Base-by-base conservation (phyloP, 108 stramenopile species). In the Aurantiochytrium sp. region DNA sequence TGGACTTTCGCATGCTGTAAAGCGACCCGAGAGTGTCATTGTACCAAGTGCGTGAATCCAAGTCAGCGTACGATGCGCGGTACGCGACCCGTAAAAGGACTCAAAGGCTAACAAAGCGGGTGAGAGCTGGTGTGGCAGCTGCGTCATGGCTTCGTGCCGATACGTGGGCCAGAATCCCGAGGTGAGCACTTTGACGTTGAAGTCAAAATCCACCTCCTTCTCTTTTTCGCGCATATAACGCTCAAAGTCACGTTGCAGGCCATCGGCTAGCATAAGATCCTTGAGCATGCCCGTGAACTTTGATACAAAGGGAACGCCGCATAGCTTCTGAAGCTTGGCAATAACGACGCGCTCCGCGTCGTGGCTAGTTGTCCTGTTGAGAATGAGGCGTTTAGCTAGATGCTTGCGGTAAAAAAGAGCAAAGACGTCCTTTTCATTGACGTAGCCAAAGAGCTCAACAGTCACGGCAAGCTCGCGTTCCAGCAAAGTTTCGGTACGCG, bases 381-480 rank as follows among this genome's bases (percentile, higher is more conserved):
- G 97, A 88, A 99, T 91, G 55, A 99, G 94, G 18, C 99, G 97
- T 93, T 98, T 98, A 21, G 99, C 97, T 72, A 99, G 94, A 89
- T 98, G 99, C 88, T 98, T 97, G n/a, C 97, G 94, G 90, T 98
- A 98, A 71, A 99, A 98, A 88, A 98, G 98, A 6, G 97, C 98
- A 94, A 98, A 99, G 87, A 98, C 91, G 91, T 99, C 99, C 95
- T 99, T 99, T 90, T 99, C 99, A 4, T 97, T 97, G 59, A 99
- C 91, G 92, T 98, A 99, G 4, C 96, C 95, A 89, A 99, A 99
- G 12, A 99, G 92, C 92, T 98, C 96, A n/a, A 99, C 98, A 89
- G 97, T 96, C 28, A 95, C 94, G 44, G 97, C 97, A 72, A 99
- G 89, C 89, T 92, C 95, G 72, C 49, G 51, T 3, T 83, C 76